A percentile compares a stretch with the other conserved stretches of the same genome.
phyloP scores from a whole-genome alignment of 768 basidiomycete genomes.

The Hypholoma fasciculare region DNA sequence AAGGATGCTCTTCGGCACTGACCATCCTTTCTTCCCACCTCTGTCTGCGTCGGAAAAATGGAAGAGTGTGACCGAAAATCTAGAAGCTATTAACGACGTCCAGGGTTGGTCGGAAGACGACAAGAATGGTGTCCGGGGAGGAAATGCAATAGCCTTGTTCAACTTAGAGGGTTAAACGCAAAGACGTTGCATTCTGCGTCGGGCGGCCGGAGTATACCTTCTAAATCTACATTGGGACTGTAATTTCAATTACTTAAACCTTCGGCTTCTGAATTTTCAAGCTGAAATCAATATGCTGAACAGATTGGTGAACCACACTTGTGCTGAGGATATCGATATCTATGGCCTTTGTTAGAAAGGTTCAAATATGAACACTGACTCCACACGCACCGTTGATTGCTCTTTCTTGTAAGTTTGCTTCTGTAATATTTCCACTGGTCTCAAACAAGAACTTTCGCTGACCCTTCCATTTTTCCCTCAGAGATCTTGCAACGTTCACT shows the following conservation, averaged over 20 bases:
- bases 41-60: conserved; percentile 67
- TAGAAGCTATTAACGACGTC: conserved; percentile 74
- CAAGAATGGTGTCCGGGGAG: conserved; percentile 65
- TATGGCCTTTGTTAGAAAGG: conserved; percentile 26
- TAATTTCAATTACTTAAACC: conserved; percentile 7
- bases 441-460: conserved; percentile 88
- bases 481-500: conserved; percentile 58
- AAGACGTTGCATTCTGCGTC: background rate
- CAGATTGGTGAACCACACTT: conserved; percentile 87
- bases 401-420: conserved; percentile 76
- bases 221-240: background rate
- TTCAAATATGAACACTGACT: background rate
- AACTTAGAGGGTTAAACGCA: conserved; percentile 17
- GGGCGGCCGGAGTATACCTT: background rate
- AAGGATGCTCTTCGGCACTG: conserved; percentile 80
- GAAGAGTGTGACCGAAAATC: conserved; percentile 84
- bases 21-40: conserved; percentile 92
- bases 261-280: conserved; percentile 86
- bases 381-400: conserved; percentile 73
- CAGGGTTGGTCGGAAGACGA: conserved; percentile 60
- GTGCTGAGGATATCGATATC: conserved; percentile 96
- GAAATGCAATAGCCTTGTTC: conserved; percentile 76
- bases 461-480: conserved; percentile 81
- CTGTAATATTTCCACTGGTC: conserved; percentile 94
- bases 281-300: conserved; percentile 94